Base-by-base conservation (phyloP, 257 asterid species). In the Leonotis leonurus region DNA sequence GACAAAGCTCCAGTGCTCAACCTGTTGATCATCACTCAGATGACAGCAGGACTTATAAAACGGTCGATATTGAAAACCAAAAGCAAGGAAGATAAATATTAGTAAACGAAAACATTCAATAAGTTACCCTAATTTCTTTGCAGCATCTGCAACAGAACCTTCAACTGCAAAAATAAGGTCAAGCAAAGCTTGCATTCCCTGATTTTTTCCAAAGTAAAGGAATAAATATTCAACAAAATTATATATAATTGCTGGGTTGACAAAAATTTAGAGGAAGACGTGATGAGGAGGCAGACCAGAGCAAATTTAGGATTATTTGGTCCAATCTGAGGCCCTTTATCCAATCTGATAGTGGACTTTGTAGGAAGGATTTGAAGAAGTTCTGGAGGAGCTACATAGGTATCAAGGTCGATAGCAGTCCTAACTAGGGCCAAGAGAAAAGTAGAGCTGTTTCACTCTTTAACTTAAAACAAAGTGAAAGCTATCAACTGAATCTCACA, bases 111-210 rank as follows among this genome's bases (percentile, higher is more conserved):
- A n/a, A n/a, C n/a, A 14, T 45, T 20, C 29, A 21, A 48, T 71
- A 32, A 69, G 30, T 36, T 85, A 91, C 98, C 94, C 98, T 75
- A 91, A 72, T 75, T 78, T 88, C 80, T 77, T 84, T 29, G 96
- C 94, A 52, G 96, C 90, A 51, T 88, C 96, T 52, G 95, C 60
- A 67, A 91, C 89, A 50, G 96, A 88, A 43, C 98, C 98, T 61
- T 77, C 85, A 16, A 81, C 85, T 14, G 88, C 96, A 83, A 84
- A 79, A 54, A 88, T 71, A 67, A 91, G 81, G 80, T 91, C 98
- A 20, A 91, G 80, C 75, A 91, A 74, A 70, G 96, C 96, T 80
- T 91, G 98, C 95, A 88, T 82, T 70, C 98, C 98, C 98, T 88
- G 80, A 35, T 41, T 46, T 71, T 60, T 54, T 64, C n/a, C 61